phyloP scores from a whole-genome alignment of 2,329 filamentous ascomycete species.

The Alternaria brassicicola region DNA sequence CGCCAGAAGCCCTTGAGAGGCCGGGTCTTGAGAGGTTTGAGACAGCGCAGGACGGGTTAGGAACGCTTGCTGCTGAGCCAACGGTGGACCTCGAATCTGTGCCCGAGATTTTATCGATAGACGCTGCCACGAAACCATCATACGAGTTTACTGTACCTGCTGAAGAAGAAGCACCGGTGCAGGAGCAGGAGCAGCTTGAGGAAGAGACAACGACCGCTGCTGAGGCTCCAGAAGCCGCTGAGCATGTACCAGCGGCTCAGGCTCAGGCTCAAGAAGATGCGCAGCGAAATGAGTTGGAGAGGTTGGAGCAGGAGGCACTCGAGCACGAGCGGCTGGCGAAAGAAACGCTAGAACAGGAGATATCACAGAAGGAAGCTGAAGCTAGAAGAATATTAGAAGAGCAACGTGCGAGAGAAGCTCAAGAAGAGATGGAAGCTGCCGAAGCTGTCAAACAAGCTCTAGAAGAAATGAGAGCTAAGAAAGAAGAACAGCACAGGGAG shows the following conservation, averaged over 20 bases:
- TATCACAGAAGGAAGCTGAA: slow-evolving; percentile 5
- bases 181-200: slow-evolving; percentile 7
- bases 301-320: slow-evolving; percentile 7
- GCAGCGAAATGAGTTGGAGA: slow-evolving; percentile 4
- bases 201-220: neutral
- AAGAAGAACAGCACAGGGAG: slow-evolving; percentile 1
- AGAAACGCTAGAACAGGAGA: neutral
- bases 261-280: neutral
- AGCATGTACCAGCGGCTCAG: neutral
- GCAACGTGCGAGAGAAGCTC: neutral
- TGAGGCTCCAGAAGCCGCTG: neutral
- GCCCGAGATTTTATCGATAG: neutral
- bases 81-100: neutral
- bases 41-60: neutral
- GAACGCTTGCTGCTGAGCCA: neutral
- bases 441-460: slow-evolving; percentile 3
- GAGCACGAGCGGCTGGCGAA: slow-evolving; percentile 7
- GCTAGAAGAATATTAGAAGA: slow-evolving; percentile 3
- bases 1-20: neutral
- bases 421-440: slow-evolving; percentile 7
- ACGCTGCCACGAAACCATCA: slow-evolving; percentile 1
- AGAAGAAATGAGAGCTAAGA: neutral
- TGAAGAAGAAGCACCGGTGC: neutral
- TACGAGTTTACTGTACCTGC: neutral
- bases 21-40: neutral